Evolutionary conservation across 2,329 filamentous ascomycete species (phyloP), one percentile per base, ranked within the genome.

Genomic region (Fusarium verrucosum): DNA sequence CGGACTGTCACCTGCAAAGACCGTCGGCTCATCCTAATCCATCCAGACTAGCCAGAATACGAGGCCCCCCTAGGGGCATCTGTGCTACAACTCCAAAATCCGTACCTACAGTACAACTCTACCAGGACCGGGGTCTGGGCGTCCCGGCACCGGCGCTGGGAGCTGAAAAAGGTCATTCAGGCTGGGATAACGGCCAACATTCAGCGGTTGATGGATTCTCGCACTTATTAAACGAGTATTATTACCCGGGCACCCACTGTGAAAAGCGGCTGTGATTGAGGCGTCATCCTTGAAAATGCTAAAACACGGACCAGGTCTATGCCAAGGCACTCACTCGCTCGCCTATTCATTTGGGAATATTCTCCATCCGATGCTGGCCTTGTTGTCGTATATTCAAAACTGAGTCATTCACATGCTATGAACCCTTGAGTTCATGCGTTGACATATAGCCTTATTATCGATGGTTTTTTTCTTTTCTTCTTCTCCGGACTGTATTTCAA

Each of bases 1-100:
- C 44, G 46, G 53, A n/a, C 41, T 67, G 67, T 70, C 58, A 65
- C 65, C 56, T 71, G 65, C 53, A 71, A 70, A 62, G 52, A 54
- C 65, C 43, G 52, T 56, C 61, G 55, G 55, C 55, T 50, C 38
- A 37, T 52, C 35, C 60, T 17, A 23, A 26, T 50, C 58, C 62
- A 71, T 71, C n/a, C n/a, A n/a, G n/a, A n/a, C n/a, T n/a, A n/a
- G n/a, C n/a, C n/a, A n/a, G 69, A 72, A 72, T 71, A 72, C 69
- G 69, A 71, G 69, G 44, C 38, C 51, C 52, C 41, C 26, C 50
- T 25, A 65, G 60, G 62, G 61, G 59, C 26, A 42, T 40, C 40
- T 52, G 16, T 52, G 30, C 22, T 25, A 43, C 33, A n/a, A 22
- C 25, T n/a, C n/a, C n/a, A n/a, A n/a, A n/a, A n/a, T n/a, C n/a